Base-by-base conservation (phyloP, 2,329 filamentous ascomycete species). In the Paraconiothyrium sp. region DNA sequence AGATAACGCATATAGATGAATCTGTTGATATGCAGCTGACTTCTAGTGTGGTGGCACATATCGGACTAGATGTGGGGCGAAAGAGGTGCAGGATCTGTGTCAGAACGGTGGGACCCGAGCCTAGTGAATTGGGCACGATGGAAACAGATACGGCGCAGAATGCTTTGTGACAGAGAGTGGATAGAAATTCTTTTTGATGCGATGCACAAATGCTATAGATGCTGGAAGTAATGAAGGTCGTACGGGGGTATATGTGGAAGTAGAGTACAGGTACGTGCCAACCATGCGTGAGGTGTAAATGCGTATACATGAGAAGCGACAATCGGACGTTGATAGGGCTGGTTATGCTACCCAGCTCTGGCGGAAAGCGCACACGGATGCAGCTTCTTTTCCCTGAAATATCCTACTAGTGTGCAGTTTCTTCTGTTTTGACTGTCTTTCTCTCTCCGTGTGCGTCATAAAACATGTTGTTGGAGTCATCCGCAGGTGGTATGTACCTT, bases 161-260 rank as follows among this genome's bases (percentile, higher is more conserved):
- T 30, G 11, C 11, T 7, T 43, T 54, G 22, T 20, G 24, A 54
- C 24, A 27, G 37, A 22, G 1, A 35, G 44, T 14, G 24, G 14
- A 7, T 9, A n/a, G n/a, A 43, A 20, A 3, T 2, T 4, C 22
- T 30, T 44, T 30, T 43, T 30, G 24, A 20, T 32, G 39, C 35
- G 6, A 32, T 44, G 51, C 37, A 43, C 20, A 54, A 20, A 54
- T 44, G 51, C 51, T 54, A 54, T 30, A n/a, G 51, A 43, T 44
- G 37, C 39, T 30, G 20, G 20, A n/a, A 43, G 22, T 32, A 32
- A 44, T 43, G 24, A 44, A 43, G 34, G 51, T 44, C 22, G 51
- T 54, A 20, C 37, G 37, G 51, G 48, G 51, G 51, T 54, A 54
- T 54, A 54, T 54, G 50, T 43, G 51, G n/a, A 44, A 44, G 22